Conservation (phyloP, 345 rosid species). For the Dimocarpus longan region DNA sequence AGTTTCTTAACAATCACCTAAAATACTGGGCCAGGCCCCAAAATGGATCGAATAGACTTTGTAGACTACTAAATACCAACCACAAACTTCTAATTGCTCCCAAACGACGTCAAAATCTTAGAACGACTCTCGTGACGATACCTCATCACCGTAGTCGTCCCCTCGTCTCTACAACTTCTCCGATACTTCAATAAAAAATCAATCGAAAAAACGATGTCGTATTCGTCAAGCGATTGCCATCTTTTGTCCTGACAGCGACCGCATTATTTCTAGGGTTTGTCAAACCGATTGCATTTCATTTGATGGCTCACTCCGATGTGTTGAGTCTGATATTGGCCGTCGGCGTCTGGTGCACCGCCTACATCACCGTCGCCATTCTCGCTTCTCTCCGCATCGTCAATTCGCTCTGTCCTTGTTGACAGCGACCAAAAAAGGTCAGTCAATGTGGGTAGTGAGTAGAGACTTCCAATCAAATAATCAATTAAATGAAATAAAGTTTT, state of each 20-base stretch:
- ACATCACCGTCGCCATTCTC: constrained; percentile 63
- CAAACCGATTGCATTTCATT: constrained; percentile 19
- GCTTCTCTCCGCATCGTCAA: constrained; percentile 61
- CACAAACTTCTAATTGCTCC: no score
- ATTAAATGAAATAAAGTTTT: neutral
- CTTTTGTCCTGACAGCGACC: constrained; percentile 9
- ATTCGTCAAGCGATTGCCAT: neutral
- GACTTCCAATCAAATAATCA: neutral
- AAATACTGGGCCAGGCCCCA: no score
- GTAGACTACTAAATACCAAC: no score
- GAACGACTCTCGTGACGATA: no score
- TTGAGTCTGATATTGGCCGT: constrained; percentile 58
- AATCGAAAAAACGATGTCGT: neutral
- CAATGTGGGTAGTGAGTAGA: neutral
- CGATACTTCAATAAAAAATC: neutral
- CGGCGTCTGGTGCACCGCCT: constrained; percentile 87
- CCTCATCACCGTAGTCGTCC: neutral
- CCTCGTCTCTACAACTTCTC: neutral
- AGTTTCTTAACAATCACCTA: no score
- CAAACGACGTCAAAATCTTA: no score
- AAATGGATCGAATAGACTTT: no score
- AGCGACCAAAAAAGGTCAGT: constrained; percentile 48
- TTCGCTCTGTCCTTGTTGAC: constrained; percentile 46
- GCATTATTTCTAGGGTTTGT: constrained; percentile 26
- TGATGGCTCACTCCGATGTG: constrained; percentile 58